A percentile compares a stretch with the other conserved stretches of the same genome.
phyloP scores from a whole-genome alignment of 139 green algal species.

The Yamagishiella unicocca region DNA sequence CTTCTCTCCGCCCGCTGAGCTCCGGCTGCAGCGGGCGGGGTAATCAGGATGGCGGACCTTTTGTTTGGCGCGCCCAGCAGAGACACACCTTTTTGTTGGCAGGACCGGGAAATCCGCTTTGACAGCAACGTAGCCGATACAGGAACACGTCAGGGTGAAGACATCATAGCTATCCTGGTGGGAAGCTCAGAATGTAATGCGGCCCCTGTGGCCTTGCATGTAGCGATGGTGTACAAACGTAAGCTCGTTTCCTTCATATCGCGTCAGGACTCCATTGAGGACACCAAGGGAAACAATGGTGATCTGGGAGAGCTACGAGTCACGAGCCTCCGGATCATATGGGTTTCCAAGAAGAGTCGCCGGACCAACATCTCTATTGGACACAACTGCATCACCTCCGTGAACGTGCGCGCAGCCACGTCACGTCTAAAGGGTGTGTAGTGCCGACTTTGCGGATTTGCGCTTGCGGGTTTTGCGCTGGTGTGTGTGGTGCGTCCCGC shows the following conservation, averaged over 20 bases:
- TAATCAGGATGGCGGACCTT: slow-evolving; percentile 5
- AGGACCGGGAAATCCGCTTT: slow-evolving; percentile 75
- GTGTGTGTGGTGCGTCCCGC: no score
- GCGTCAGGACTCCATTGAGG: slow-evolving; percentile 67
- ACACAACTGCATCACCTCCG: slow-evolving; percentile 64
- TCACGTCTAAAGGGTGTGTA: slow-evolving; percentile 72
- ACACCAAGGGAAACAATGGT: slow-evolving; percentile 82
- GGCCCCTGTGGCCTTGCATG: not conserved
- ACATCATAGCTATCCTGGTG: slow-evolving; percentile 62
- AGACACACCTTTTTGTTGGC: slow-evolving; percentile 50
- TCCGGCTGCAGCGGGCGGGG: not conserved
- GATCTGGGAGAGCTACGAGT: slow-evolving; percentile 66
- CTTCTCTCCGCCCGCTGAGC: not conserved
- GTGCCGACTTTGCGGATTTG: no score
- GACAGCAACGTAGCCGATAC: slow-evolving; percentile 50
- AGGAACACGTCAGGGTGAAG: slow-evolving; percentile 54
- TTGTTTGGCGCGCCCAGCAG: not conserved
- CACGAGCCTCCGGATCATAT: slow-evolving; percentile 74
- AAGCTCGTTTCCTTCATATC: no score
- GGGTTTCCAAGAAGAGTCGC: slow-evolving; percentile 62
- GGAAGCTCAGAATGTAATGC: not conserved
- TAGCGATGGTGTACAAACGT: no score
- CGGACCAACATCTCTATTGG: slow-evolving; percentile 77
- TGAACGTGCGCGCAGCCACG: slow-evolving; percentile 59
- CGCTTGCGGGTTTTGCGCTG: no score